Conservation (phyloP, 2,329 filamentous ascomycete species). For the Sporothrix pseudoabietina region DNA sequence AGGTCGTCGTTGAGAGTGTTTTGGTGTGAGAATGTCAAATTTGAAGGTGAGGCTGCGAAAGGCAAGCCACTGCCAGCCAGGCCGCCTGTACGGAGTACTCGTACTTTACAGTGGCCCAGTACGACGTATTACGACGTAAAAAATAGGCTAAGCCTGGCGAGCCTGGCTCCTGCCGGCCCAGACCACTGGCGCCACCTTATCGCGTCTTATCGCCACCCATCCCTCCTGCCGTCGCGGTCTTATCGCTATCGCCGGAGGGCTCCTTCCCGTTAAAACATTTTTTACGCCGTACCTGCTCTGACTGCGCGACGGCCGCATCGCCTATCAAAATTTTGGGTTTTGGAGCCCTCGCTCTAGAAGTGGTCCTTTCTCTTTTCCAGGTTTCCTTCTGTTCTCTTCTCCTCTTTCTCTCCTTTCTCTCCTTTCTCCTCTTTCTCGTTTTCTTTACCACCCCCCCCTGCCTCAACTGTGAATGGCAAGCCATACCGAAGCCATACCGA, state of each 20-base stretch:
- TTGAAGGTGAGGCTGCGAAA: neutral
- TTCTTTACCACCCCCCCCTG: neutral
- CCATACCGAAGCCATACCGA: conserved; percentile 19
- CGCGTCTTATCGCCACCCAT: conserved; percentile 26
- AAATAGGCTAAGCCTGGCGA: neutral
- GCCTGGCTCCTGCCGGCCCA: neutral
- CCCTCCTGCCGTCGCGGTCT: neutral
- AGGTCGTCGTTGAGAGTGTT: neutral
- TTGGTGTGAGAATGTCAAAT: neutral
- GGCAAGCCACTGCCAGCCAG: neutral
- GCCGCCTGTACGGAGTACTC: neutral
- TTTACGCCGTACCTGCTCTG: neutral
- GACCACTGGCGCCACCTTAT: conserved; percentile 1
- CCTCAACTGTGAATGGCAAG: conserved; percentile 26
- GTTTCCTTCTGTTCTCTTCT: too few relatives aligned
- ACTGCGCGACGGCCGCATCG: conserved; percentile 20
- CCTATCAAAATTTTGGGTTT: conserved; percentile 23
- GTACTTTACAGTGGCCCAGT: neutral
- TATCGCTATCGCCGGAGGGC: conserved; percentile 27
- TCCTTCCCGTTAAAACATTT: conserved; percentile 15
- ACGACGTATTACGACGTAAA: neutral
- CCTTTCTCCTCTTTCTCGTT: neutral
- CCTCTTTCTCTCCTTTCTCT: neutral
- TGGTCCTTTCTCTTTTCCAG: neutral
- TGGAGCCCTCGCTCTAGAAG: neutral